Percentiles rank a stretch among this genome's conserved stretches.
Conservation (phyloP, 1,284 basidiomycete genomes). For the Ganoderma sinense region DNA sequence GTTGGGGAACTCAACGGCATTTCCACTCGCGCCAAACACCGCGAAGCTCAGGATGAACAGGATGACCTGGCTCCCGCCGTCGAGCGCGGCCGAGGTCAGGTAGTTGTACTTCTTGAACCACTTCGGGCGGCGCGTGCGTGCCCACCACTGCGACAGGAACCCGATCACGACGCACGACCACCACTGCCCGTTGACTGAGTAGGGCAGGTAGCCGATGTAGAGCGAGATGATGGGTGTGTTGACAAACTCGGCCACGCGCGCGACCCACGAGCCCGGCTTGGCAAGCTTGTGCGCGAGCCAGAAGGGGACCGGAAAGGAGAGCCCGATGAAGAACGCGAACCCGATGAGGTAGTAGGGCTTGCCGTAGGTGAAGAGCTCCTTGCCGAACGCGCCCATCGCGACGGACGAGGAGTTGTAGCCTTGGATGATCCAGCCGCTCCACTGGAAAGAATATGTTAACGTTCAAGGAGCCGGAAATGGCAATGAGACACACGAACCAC, state of each 20-base stretch:
- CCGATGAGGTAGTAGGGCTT: conserved; percentile 59
- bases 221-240: conserved; percentile 58
- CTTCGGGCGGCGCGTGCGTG: conserved; percentile 49
- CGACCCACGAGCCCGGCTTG: conserved; percentile 42
- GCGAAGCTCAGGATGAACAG: conserved; percentile 62
- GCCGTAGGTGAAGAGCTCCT: conserved; percentile 50
- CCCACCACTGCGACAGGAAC: conserved; percentile 56
- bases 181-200: conserved; percentile 62
- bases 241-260: conserved; percentile 50
- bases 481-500: conserved; percentile 40
- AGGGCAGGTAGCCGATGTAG: conserved; percentile 62
- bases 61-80: conserved; percentile 57
- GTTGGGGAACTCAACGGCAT: conserved; percentile 60
- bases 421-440: conserved; percentile 63
- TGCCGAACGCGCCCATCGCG: conserved; percentile 63
- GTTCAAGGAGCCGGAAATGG: conserved; percentile 15
- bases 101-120: conserved; percentile 64
- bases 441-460: conserved; percentile 33
- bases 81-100: conserved; percentile 52
- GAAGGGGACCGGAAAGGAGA: conserved; percentile 58
- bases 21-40: conserved; percentile 71
- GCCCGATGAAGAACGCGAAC: conserved; percentile 56
- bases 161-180: conserved; percentile 57
- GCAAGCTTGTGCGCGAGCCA: conserved; percentile 53
- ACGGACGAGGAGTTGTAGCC: conserved; percentile 62